Percentiles rank a stretch among this genome's conserved stretches.
Evolutionary conservation across 768 basidiomycete genomes (phyloP).

Genomic region (Termitomyces sp.): DNA sequence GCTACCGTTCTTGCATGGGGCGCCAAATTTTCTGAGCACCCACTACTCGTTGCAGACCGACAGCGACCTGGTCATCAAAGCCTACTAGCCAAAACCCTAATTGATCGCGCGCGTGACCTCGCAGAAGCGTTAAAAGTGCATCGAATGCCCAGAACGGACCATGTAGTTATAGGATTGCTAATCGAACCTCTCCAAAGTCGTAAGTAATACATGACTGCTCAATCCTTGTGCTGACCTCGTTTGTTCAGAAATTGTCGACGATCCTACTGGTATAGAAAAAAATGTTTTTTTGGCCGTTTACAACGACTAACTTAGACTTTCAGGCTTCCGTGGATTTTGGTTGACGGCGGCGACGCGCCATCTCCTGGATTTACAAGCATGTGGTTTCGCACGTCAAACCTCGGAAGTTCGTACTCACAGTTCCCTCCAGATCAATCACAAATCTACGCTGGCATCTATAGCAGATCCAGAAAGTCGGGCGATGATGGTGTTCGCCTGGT

Average conservation of each 20-base stretch:
- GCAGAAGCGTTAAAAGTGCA: slow-evolving; percentile 86
- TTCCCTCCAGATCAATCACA: slow-evolving; percentile 68
- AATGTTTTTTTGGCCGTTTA: slow-evolving; percentile 5
- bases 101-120: slow-evolving; percentile 78
- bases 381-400: slow-evolving; percentile 16
- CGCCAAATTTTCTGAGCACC: slow-evolving; percentile 90
- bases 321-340: slow-evolving; percentile 87
- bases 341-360: slow-evolving; percentile 72
- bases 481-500: slow-evolving; percentile 90
- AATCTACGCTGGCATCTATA: slow-evolving; percentile 68
- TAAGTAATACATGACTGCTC: slow-evolving; percentile 39
- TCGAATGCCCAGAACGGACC: slow-evolving; percentile 70
- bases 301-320: neutral
- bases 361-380: slow-evolving; percentile 68
- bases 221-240: slow-evolving; percentile 7
- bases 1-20: slow-evolving; percentile 91
- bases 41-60: slow-evolving; percentile 74
- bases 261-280: slow-evolving; percentile 52
- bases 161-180: slow-evolving; percentile 75
- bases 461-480: slow-evolving; percentile 71
- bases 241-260: slow-evolving; percentile 60
- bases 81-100: slow-evolving; percentile 67
- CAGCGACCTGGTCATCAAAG: slow-evolving; percentile 67
- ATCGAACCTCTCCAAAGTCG: slow-evolving; percentile 85
- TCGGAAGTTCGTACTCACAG: slow-evolving; percentile 6